These are phyloP conservation scores for Suillus cothurnatus DNA, from an alignment of 768 basidiomycete species.

Conservation along the genomic window DNA sequence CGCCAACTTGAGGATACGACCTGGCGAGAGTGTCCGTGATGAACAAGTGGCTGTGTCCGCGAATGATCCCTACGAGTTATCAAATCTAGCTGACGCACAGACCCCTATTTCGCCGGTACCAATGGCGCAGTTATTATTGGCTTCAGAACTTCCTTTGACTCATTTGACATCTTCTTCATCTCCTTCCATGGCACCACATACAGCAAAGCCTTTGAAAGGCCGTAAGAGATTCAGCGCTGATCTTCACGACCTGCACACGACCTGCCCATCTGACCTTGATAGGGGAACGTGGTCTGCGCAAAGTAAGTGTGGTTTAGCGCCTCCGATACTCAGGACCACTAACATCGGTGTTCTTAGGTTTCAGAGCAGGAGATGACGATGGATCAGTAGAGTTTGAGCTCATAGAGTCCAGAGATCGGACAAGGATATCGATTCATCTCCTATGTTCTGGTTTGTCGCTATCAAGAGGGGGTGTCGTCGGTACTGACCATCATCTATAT, in stretches of 20 bases:
- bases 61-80: background rate
- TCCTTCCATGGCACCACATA: background rate
- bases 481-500: conserved; percentile 1
- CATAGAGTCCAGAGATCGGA: conserved; percentile 35
- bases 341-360: conserved; percentile 34
- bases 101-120: background rate
- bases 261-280: conserved; percentile 37
- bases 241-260: conserved; percentile 47
- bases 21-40: background rate
- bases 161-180: background rate
- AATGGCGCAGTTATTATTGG: background rate
- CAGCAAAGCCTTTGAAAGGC: conserved; percentile 44
- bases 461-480: background rate
- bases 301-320: conserved; percentile 36
- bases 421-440: conserved; percentile 42
- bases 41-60: background rate
- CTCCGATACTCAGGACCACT: background rate
- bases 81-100: background rate
- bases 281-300: conserved; percentile 41
- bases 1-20: background rate
- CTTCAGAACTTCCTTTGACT: background rate
- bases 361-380: conserved; percentile 63
- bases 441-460: conserved; percentile 49
- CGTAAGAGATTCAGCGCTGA: conserved; percentile 60
- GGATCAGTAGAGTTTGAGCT: conserved; percentile 59